phyloP scores from a whole-genome alignment of 768 basidiomycete genomes.

The Coprinopsis marcescibilis region DNA sequence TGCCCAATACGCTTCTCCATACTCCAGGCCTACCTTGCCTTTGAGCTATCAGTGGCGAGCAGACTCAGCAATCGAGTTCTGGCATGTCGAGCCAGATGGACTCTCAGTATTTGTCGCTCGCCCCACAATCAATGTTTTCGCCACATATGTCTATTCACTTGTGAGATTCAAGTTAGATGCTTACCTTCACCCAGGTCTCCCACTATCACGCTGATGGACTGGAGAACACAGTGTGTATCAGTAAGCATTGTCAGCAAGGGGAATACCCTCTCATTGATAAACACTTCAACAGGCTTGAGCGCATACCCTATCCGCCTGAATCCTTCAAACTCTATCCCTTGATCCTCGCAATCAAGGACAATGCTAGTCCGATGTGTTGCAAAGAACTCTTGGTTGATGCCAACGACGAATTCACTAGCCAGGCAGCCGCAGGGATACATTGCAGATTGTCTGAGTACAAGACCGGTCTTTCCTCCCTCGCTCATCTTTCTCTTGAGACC shows the following conservation, averaged over 20 bases:
- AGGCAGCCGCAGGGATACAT: too few species aligned
- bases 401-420: too few species aligned
- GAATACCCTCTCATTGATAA: constrained; percentile 30
- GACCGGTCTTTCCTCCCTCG: constrained; percentile 46
- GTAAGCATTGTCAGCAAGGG: constrained; percentile 43
- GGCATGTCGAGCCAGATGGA: constrained; percentile 65
- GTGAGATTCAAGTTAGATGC: background rate
- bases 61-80: constrained; percentile 52
- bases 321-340: constrained; percentile 44
- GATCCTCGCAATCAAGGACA: too few species aligned
- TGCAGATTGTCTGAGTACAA: constrained; percentile 61
- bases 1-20: constrained; percentile 74
- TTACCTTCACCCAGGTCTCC: constrained; percentile 41
- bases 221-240: constrained; percentile 51
- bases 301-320: constrained; percentile 35
- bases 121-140: constrained; percentile 75
- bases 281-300: constrained; percentile 39
- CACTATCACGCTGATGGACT: constrained; percentile 41
- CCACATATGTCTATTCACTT: constrained; percentile 52
- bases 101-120: constrained; percentile 87
- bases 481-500: constrained; percentile 38
- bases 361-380: too few species aligned
- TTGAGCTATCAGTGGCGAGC: too few species aligned
- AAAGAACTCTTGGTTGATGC: too few species aligned
- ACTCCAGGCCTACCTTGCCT: constrained; percentile 52